Conservation (phyloP, 306 rosid genomes). For the Trifolium subterraneum region DNA sequence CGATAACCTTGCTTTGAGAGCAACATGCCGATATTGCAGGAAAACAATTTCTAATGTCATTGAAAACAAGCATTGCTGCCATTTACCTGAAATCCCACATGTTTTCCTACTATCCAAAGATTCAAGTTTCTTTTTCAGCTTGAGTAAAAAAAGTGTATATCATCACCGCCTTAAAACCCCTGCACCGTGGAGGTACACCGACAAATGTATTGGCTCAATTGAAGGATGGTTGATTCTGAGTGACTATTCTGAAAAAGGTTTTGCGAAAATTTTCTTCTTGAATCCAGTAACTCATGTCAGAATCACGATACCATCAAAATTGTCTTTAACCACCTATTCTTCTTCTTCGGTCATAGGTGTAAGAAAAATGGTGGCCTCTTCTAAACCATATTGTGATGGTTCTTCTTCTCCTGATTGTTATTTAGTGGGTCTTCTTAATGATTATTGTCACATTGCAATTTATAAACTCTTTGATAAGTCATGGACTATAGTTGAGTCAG, state of each 20-base stretch:
- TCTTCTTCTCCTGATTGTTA: neutral
- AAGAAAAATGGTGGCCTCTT: slow-evolving; percentile 23
- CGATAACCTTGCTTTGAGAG: neutral
- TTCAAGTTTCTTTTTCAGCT: neutral
- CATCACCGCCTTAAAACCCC: neutral
- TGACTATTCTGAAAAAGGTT: neutral
- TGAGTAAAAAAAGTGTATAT: neutral
- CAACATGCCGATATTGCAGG: neutral
- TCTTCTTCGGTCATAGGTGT: neutral
- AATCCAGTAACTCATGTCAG: neutral
- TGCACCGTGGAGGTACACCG: neutral
- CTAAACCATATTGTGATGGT: neutral
- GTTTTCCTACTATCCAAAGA: neutral
- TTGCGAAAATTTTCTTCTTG: neutral
- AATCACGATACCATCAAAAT: neutral
- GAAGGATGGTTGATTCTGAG: neutral
- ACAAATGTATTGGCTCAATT: neutral
- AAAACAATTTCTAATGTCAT: neutral
- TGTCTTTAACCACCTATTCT: neutral
- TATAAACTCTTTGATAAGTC: neutral
- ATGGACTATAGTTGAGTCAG: neutral
- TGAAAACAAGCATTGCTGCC: slow-evolving; percentile 2
- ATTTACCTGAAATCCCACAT: neutral
- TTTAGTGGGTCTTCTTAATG: neutral
- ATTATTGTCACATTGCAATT: slow-evolving; percentile 19